Percentiles rank a stretch among this genome's conserved stretches.
Evolutionary conservation across 116 monocot species (phyloP).

Genomic region (Zostera marina): DNA sequence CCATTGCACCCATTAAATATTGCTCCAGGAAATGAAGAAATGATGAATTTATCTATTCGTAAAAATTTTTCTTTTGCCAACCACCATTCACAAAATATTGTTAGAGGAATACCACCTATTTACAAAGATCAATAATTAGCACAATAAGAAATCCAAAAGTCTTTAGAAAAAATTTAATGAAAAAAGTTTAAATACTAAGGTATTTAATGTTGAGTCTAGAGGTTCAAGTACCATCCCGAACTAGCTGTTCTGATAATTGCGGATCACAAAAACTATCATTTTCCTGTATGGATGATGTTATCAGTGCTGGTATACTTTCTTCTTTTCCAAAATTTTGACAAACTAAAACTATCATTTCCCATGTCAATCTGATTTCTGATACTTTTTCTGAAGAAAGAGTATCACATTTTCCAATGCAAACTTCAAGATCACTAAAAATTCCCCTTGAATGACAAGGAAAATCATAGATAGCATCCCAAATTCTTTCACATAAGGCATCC

Average conservation of each 20-base stretch:
- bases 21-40: slow-evolving; percentile 75
- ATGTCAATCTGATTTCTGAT: slow-evolving; percentile 64
- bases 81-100: slow-evolving; percentile 95
- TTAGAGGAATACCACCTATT: slow-evolving; percentile 66
- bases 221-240: slow-evolving; percentile 53
- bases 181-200: background rate
- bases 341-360: slow-evolving; percentile 52
- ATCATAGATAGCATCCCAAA: slow-evolving; percentile 57
- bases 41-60: slow-evolving; percentile 52
- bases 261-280: slow-evolving; percentile 41
- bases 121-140: background rate
- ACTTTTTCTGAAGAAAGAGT: slow-evolving; percentile 28
- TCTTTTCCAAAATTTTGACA: slow-evolving; percentile 48
- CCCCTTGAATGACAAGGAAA: slow-evolving; percentile 38
- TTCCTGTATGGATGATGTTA: slow-evolving; percentile 19
- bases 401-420: slow-evolving; percentile 52
- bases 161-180: background rate
- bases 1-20: slow-evolving; percentile 73
- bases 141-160: background rate
- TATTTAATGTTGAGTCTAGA: background rate
- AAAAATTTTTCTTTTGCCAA: slow-evolving; percentile 60
- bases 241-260: slow-evolving; percentile 78
- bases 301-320: slow-evolving; percentile 27
- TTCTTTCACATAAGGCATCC: slow-evolving; percentile 51
- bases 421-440: slow-evolving; percentile 56